phyloP scores from a whole-genome alignment of 495 filamentous ascomycete species.

The Xylaria acuta region DNA sequence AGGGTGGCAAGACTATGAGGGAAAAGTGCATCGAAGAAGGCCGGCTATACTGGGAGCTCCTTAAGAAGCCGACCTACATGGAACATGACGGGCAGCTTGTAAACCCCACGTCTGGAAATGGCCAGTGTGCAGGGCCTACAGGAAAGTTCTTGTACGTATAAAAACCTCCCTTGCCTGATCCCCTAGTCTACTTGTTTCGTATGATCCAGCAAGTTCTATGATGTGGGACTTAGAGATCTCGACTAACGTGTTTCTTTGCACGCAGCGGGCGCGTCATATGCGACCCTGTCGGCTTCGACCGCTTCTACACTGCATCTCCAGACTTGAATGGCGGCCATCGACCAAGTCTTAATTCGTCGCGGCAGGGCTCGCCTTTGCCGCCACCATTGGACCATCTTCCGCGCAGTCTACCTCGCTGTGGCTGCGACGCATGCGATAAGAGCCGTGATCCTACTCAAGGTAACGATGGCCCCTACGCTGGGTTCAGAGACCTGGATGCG shows the following conservation, averaged over 20 bases:
- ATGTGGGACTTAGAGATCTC: background rate
- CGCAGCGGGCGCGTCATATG: slow-evolving; percentile 41
- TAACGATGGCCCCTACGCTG: slow-evolving; percentile 33
- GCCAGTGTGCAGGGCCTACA: slow-evolving; percentile 14
- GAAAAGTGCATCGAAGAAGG: slow-evolving; percentile 39
- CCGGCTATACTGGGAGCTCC: slow-evolving; percentile 43
- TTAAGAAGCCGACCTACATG: slow-evolving; percentile 42
- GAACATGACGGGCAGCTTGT: slow-evolving; percentile 40
- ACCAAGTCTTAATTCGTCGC: slow-evolving; percentile 7
- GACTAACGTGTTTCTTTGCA: background rate
- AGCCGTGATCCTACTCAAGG: slow-evolving; percentile 8
- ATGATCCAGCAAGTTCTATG: background rate
- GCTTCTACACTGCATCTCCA: slow-evolving; percentile 26
- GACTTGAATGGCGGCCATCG: slow-evolving; percentile 1
- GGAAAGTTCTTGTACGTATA: slow-evolving; percentile 23
- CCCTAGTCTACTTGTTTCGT: background rate
- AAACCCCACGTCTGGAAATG: slow-evolving; percentile 22
- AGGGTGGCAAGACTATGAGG: slow-evolving; percentile 24
- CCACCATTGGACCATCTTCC: slow-evolving; percentile 38
- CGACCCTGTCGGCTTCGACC: slow-evolving; percentile 41
- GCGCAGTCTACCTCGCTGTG: slow-evolving; percentile 34
- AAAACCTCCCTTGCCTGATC: background rate
- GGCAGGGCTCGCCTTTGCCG: slow-evolving; percentile 8
- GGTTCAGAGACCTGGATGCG: slow-evolving; percentile 40
- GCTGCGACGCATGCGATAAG: slow-evolving; percentile 33